Conservation (phyloP, 2,329 filamentous ascomycete species). For the Aspergillus sp. region DNA sequence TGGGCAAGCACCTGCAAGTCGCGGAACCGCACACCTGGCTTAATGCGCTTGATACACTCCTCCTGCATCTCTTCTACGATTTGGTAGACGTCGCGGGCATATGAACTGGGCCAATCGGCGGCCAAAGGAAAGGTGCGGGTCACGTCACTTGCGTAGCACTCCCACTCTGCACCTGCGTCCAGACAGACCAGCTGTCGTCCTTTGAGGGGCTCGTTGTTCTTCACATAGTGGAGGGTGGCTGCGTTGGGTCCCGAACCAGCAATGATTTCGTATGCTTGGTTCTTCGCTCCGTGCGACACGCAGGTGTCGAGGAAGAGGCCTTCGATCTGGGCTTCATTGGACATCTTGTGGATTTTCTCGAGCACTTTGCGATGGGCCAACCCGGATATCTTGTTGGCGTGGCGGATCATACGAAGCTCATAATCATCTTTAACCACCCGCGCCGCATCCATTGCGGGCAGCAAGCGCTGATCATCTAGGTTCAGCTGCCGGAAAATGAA, state of each 20-base stretch:
- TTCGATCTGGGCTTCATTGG: conserved; percentile 81
- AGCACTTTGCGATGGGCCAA: conserved; percentile 66
- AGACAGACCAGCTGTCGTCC: conserved; percentile 78
- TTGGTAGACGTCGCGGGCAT: conserved; percentile 74
- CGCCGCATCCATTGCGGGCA: conserved; percentile 64
- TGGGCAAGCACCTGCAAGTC: conserved; percentile 80
- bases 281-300: conserved; percentile 71
- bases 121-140: conserved; percentile 85
- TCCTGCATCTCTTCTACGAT: conserved; percentile 86
- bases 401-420: conserved; percentile 71
- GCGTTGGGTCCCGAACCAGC: conserved; percentile 77
- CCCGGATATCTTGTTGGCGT: conserved; percentile 71
- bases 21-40: conserved; percentile 75
- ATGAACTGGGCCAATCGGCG: conserved; percentile 61
- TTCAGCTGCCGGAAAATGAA: conserved; percentile 20
- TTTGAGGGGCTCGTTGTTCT: conserved; percentile 69
- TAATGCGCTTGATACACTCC: conserved; percentile 71
- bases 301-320: conserved; percentile 76
- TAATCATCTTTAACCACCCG: conserved; percentile 74
- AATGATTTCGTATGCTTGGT: conserved; percentile 87
- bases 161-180: conserved; percentile 78
- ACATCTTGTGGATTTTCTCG: conserved; percentile 61
- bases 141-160: conserved; percentile 71
- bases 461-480: conserved; percentile 32
- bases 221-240: conserved; percentile 83